Evolutionary conservation across 495 filamentous ascomycete species (phyloP), one percentile per base, ranked within the genome.

Genomic region (Podospora pseudocomata): DNA sequence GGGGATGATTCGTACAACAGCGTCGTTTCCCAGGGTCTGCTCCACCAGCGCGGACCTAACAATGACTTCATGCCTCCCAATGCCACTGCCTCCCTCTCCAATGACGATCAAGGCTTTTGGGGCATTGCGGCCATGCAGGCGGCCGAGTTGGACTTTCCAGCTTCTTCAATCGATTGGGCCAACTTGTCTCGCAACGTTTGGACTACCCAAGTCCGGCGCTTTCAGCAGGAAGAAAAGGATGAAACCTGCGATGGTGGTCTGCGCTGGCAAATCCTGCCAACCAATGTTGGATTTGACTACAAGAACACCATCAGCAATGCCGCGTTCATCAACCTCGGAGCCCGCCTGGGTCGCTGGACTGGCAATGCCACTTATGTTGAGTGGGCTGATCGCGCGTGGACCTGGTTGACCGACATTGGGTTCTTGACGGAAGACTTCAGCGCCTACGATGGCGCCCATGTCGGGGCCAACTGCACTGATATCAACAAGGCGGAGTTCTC

Each of bases 81-180:
- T 74, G 88, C 90, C 68, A 91, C 88, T 26, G 86, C 87, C 65
- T 87, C 88, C 0, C 82, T 90, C 58, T 91, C 91, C 30, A 93
- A 94, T 72, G 91, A 94, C 71, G 91, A 94, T 68, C 91, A 94
- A 75, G 89, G 89, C 1, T 93, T 93, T 74, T 96, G 92, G 92
- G 91, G 82, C 28, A 81, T 94, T 70, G 85, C 89, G 20, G 87
- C 89, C 28, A 88, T 96, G 76, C 83, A 89, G 15, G 92, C 91
- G 4, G 87, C 89, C 49, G 92, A 96, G 74, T 82, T 87, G 67
- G 84, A 85, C 65, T 94, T 89, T 69, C 90, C 90, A n/a, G 79
- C 90, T 13, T 79, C 85, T 4, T 71, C 87, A 68, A 87, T 86
- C 20, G 87, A 89, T 55, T 94, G 91, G 91, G 80, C 93, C 13